These are phyloP conservation scores for Pseudogymnoascus sp. DNA, from an alignment of 2,329 filamentous ascomycete species.

Conservation along the genomic window DNA sequence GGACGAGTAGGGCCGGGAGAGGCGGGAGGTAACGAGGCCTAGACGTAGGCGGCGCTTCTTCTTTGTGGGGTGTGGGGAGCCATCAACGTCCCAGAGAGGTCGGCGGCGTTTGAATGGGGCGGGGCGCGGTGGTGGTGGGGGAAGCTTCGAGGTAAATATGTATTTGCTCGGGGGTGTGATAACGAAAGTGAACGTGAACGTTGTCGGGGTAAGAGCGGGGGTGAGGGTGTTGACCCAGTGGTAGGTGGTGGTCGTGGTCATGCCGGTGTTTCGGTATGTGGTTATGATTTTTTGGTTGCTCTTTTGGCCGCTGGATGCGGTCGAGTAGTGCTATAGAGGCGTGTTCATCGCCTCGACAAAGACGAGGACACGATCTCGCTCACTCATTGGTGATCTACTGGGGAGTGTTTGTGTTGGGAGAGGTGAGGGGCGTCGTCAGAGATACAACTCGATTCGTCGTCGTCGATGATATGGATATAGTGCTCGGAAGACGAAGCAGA, in stretches of 20 bases:
- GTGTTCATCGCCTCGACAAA: slow-evolving; percentile 28
- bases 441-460: not conserved
- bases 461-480: not conserved
- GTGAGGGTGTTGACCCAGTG: slow-evolving; percentile 18
- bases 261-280: not conserved
- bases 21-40: slow-evolving; percentile 58
- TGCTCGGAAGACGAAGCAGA: not conserved
- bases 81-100: slow-evolving; percentile 28
- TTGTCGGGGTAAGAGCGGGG: slow-evolving; percentile 14
- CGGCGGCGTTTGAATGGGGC: slow-evolving; percentile 26
- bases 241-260: slow-evolving; percentile 25
- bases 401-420: not conserved
- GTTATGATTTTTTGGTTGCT: not conserved
- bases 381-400: slow-evolving; percentile 21
- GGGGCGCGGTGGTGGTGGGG: slow-evolving; percentile 14
- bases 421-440: not conserved
- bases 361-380: slow-evolving; percentile 23
- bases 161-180: slow-evolving; percentile 28
- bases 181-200: slow-evolving; percentile 30
- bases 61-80: slow-evolving; percentile 22
- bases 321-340: slow-evolving; percentile 16
- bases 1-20: slow-evolving; percentile 60
- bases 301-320: not conserved
- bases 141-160: slow-evolving; percentile 27
- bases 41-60: slow-evolving; percentile 62